A percentile compares a stretch with the other conserved stretches of the same genome.
Evolutionary conservation across 768 basidiomycete species (phyloP).

Genomic region (Leccinum arenicola): DNA sequence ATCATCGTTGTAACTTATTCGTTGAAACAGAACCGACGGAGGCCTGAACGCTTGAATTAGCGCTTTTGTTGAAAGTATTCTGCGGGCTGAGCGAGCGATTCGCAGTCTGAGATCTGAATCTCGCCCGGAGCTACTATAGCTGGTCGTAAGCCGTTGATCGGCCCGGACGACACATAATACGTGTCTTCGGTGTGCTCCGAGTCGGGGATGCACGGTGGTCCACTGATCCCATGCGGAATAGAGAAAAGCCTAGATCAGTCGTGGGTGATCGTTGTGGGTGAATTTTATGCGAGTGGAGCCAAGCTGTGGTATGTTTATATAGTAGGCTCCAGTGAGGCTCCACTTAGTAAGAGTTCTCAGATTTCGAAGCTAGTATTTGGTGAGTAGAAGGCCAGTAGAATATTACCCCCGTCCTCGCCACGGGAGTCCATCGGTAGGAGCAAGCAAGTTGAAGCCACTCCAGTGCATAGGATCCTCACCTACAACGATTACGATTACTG

Average conservation of each 20-base stretch:
- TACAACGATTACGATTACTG: not conserved
- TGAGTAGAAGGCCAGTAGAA: not conserved
- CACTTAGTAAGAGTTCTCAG: not conserved
- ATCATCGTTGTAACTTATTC: not conserved
- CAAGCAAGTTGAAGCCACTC: not conserved
- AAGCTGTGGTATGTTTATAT: not conserved
- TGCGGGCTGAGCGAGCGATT: not conserved
- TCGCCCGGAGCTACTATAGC: not conserved
- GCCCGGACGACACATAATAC: not conserved
- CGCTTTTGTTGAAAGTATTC: not conserved
- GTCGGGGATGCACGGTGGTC: not conserved
- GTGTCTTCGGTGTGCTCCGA: not conserved
- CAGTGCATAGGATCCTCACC: not conserved
- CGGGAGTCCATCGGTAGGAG: too few relatives aligned
- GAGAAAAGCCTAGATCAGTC: not conserved
- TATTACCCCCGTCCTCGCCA: not conserved
- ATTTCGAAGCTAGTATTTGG: not conserved
- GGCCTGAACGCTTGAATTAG: not conserved
- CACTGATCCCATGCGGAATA: not conserved
- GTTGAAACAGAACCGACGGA: not conserved
- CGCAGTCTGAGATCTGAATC: not conserved
- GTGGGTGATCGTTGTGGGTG: not conserved
- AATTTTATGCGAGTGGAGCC: not conserved
- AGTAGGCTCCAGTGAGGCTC: not conserved
- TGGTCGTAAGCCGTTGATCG: not conserved